Base-by-base conservation (phyloP, 139 green algal genomes). In the Protoeuglena noctilucae region DNA sequence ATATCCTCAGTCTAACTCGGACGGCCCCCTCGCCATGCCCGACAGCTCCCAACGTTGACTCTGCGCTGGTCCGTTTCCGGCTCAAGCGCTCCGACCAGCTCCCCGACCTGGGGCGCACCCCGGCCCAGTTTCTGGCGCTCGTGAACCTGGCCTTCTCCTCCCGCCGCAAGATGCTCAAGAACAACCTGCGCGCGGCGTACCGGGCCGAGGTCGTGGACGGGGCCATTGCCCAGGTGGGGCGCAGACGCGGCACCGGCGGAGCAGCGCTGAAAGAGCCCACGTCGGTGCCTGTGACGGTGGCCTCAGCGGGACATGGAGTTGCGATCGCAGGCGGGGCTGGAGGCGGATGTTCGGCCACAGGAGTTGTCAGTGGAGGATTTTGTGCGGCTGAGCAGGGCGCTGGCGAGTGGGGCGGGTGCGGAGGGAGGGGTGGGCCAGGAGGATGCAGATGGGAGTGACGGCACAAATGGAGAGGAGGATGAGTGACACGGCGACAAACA, bases 31-130 rank as follows among this genome's bases (percentile, higher is more conserved):
- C 62, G 61, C 61, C 43, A 85, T 92, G 50, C 58, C 70, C 40
- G 69, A 72, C 84, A 1, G 71, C 65, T 24, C 84, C 84, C 3
- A 76, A 77, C 17, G 86, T 95, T 25, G 72, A 95, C 62, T 80
- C 82, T 7, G 85, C 82, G 0, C 61, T 93, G 14, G 79, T 86
- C 3, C 74, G 71, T 6, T 92, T 94, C 55, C 30, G 58, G 40
- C 72, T 94, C 29, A 56, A 70, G 26, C 53, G 57, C 18, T 53
- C 63, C n/a, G 41, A 4, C 14, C 23, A 65, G 28, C 39, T 66
- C 16, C n/a, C 19, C 9, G n/a, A n/a, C n/a, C n/a, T n/a, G n/a
- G n/a, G n/a, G n/a, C 4, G 41, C 25, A 57, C 75, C 51, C 60
- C 48, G 3, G 53, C 46, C 17, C 73, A 82, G 53, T 79, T 84